phyloP scores from a whole-genome alignment of 768 basidiomycete genomes.

The Tulasnella calospora region DNA sequence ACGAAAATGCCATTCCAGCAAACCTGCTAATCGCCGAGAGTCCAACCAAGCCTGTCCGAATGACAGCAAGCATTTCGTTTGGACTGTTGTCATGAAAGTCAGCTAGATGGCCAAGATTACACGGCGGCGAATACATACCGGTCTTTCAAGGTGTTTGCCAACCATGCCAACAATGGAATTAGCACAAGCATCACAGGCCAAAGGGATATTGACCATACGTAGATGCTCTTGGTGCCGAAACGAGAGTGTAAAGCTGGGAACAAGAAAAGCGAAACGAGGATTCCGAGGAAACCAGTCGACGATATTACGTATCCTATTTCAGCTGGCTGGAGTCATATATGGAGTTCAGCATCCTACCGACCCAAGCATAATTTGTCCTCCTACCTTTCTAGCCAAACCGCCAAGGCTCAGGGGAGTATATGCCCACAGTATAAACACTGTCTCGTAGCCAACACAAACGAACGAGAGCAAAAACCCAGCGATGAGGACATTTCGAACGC shows the following conservation, averaged over 20 bases:
- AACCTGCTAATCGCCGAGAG: neutral
- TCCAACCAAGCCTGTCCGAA: neutral
- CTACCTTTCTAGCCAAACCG: slow-evolving; percentile 56
- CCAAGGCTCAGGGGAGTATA: slow-evolving; percentile 56
- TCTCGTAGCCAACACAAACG: slow-evolving; percentile 54
- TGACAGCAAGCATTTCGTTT: slow-evolving; percentile 1
- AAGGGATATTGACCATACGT: slow-evolving; percentile 26
- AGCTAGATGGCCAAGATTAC: neutral
- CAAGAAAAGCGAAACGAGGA: slow-evolving; percentile 27
- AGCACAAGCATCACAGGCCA: slow-evolving; percentile 28
- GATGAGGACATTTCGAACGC: slow-evolving; percentile 21
- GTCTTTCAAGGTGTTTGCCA: slow-evolving; percentile 12
- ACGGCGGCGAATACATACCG: neutral
- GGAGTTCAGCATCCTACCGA: neutral
- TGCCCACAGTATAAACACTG: slow-evolving; percentile 63
- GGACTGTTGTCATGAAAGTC: neutral
- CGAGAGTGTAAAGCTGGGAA: slow-evolving; percentile 29
- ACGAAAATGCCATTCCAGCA: slow-evolving; percentile 17
- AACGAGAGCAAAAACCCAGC: slow-evolving; percentile 41
- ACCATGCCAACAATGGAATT: slow-evolving; percentile 24
- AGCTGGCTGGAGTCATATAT: slow-evolving; percentile 16
- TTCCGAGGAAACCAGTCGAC: slow-evolving; percentile 27
- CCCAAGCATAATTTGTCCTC: slow-evolving; percentile 28
- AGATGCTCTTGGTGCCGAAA: slow-evolving; percentile 26
- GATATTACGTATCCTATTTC: slow-evolving; percentile 30